Evolutionary conservation across 495 filamentous ascomycete genomes (phyloP), one percentile per base, ranked within the genome.

Genomic region (Penicillium maclennaniae): DNA sequence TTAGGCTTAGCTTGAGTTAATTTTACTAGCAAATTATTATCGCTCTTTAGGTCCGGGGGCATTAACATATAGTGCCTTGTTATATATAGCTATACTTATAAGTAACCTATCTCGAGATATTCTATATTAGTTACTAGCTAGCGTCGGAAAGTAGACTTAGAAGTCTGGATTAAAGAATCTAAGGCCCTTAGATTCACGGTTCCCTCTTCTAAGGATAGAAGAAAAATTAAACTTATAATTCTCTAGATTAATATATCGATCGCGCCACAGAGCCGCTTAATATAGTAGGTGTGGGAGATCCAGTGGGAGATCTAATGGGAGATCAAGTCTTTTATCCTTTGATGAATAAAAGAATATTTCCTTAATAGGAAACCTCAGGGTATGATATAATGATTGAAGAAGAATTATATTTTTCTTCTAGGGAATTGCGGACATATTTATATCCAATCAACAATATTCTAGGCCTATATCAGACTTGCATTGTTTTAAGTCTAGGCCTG

Each of bases 61-160:
- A 71, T 68, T 16, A 54, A 17, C 0, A 58, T 59, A 43, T 68
- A 65, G 53, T 69, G 51, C 41, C 55, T 47, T 48, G 70, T 69
- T 9, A 52, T 41, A 53, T 63, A 63, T 20, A 64, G 37, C 63
- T 49, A 66, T 23, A 67, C n/a, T 34, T 70, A 50, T 58, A 49
- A 47, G 43, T 68, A 69, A 39, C 49, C 55, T 15, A 53, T 36
- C 7, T 61, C 51, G 4, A 61, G 44, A 8, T 49, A 45, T 17
- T 66, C 53, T 10, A 9, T 23, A 39, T 44, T n/a, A 10, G 41
- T 47, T 9, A 10, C 47, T 14, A 0, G 47, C 34, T 50, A 16
- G 4, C 43, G 15, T 14, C 48, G 28, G 31, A 64, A 64, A 31
- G 37, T 54, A n/a, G 57, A 57, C 47, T 69, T 58, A 6, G 63